Evolutionary conservation across 805 yeast species (phyloP).

Genomic region (Schwanniomyces sp.): DNA sequence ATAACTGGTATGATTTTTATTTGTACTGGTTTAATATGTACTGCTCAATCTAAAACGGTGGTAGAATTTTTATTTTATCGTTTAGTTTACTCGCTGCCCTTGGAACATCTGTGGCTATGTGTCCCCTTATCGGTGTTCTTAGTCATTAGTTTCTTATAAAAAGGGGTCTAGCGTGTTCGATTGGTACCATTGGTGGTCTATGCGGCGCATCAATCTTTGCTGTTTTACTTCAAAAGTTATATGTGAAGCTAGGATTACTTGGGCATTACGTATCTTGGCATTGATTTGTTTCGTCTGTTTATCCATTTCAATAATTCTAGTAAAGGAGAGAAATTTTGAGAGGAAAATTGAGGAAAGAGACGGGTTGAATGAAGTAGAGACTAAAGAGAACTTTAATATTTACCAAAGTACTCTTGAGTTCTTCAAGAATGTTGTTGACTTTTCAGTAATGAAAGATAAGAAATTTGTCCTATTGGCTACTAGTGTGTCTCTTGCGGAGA

Average conservation of each 20-base stretch:
- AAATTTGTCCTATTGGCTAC: conserved; percentile 21
- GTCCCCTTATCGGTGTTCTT: conserved; percentile 24
- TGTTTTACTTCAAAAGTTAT: conserved; percentile 22
- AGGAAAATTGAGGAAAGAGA: background rate
- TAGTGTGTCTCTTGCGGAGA: conserved; percentile 37
- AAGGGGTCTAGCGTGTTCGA: conserved; percentile 26
- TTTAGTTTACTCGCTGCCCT: conserved; percentile 26
- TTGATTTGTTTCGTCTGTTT: conserved; percentile 20
- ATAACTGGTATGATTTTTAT: conserved; percentile 32
- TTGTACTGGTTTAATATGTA: conserved; percentile 22
- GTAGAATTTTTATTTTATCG: conserved; percentile 25
- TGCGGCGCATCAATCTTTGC: conserved; percentile 28
- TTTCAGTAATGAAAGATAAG: conserved; percentile 19
- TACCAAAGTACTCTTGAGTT: conserved; percentile 11
- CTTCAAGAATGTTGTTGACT: conserved; percentile 27
- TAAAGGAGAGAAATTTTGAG: conserved; percentile 15
- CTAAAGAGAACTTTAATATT: background rate
- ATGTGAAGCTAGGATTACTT: conserved; percentile 25
- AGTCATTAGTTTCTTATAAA: conserved; percentile 27
- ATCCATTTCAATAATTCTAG: conserved; percentile 14
- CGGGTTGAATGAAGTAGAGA: no score
- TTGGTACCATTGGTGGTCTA: conserved; percentile 30
- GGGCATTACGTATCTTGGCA: conserved; percentile 25
- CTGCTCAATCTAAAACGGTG: conserved; percentile 21
- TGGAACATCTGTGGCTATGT: conserved; percentile 28